Evolutionary conservation across 1,284 basidiomycete genomes (phyloP).

Genomic region (Heliocybe sulcata): DNA sequence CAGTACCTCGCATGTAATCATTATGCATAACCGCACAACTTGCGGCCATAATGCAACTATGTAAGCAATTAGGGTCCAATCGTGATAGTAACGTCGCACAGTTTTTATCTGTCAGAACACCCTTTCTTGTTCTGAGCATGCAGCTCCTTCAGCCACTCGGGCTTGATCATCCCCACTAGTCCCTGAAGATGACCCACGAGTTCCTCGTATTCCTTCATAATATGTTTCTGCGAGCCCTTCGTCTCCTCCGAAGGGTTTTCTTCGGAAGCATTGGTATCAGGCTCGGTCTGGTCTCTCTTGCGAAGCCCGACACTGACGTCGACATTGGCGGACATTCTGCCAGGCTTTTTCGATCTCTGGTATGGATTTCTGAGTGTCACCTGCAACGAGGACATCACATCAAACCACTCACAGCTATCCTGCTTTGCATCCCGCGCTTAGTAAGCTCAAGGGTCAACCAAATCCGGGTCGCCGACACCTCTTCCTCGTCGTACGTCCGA

Average conservation of each 20-base stretch:
- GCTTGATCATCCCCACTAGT: slow-evolving; percentile 11
- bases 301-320: background rate
- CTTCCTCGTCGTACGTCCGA: slow-evolving; percentile 24
- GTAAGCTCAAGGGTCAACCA: slow-evolving; percentile 15
- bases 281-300: background rate
- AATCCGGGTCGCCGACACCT: slow-evolving; percentile 19
- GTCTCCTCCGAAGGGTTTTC: background rate
- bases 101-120: background rate
- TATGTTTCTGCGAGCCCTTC: background rate
- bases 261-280: background rate
- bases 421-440: slow-evolving; percentile 7
- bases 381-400: background rate
- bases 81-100: too few species aligned
- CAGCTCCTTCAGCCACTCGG: slow-evolving; percentile 13
- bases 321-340: too few species aligned
- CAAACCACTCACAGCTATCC: background rate
- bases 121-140: background rate
- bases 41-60: too few species aligned
- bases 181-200: too few species aligned
- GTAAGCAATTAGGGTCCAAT: too few species aligned
- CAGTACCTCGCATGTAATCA: too few species aligned
- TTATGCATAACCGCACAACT: too few species aligned
- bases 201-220: too few species aligned
- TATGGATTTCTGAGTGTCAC: background rate
- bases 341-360: background rate